Evolutionary conservation across 148 eudicot species (phyloP), one percentile per base, ranked within the genome.

Genomic region (Diospyros lotus): DNA sequence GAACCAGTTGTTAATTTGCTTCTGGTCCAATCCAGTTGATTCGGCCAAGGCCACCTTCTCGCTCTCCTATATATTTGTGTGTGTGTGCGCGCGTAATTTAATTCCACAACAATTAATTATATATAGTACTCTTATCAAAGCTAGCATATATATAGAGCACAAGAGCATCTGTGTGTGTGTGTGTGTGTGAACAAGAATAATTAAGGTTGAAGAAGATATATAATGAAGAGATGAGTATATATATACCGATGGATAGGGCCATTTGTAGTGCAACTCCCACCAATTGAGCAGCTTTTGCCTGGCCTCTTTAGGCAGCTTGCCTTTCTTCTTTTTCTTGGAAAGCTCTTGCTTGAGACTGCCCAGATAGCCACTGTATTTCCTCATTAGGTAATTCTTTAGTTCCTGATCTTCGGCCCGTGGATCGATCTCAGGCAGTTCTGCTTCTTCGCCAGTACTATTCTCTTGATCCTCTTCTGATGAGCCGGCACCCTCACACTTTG

Each of bases 171-270:
- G 28, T 28, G 28, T 28, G 28, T 28, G 28, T 28, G 28, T 28
- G 28, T 28, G 28, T 28, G 28, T 28, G 28, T 28, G 28, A 28
- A 28, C 28, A 28, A 48, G 52, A 48, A 48, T 48, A 4, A 8
- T 48, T 48, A 48, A 48, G 52, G 8, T 48, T 48, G 52, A 4
- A 48, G 12, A 55, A 13, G 59, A 2, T 1, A 2, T 3, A 6
- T 55, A 9, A 13, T 6, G 59, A 55, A 10, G 59, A 55, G 8
- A 10, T 55, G 15, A n/a, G n/a, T n/a, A n/a, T 10, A 55, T 2
- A 14, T 62, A 9, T 83, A 86, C 88, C 72, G 88, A 80, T 46
- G 88, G 88, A 64, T 86, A 86, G 8, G 88, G 88, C 88, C 88
- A 86, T 71, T 86, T 86, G 76, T 80, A 82, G 78, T 85, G 88